These are phyloP conservation scores for Diaporthe batatas DNA, from an alignment of 2,329 filamentous ascomycete species.

Conservation along the genomic window DNA sequence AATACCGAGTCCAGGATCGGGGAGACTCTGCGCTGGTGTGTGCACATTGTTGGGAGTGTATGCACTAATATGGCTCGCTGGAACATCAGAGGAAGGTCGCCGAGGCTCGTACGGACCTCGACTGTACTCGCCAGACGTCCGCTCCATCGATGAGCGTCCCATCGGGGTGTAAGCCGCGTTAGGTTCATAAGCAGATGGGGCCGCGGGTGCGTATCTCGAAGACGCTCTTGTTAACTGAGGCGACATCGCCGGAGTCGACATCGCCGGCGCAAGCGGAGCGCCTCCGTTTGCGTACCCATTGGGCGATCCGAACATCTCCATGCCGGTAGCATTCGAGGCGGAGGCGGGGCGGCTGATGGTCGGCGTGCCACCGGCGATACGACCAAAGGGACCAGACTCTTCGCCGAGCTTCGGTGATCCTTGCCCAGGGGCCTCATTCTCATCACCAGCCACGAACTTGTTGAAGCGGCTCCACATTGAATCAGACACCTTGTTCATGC, in stretches of 20 bases:
- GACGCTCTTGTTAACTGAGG: slow-evolving; percentile 58
- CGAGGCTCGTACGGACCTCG: slow-evolving; percentile 58
- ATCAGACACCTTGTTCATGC: slow-evolving; percentile 94
- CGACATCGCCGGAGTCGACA: slow-evolving; percentile 52
- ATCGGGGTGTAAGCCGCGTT: slow-evolving; percentile 49
- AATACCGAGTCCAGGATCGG: slow-evolving; percentile 44
- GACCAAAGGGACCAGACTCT: slow-evolving; percentile 84
- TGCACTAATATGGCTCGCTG: slow-evolving; percentile 49
- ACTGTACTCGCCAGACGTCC: slow-evolving; percentile 58
- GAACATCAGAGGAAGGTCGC: slow-evolving; percentile 56
- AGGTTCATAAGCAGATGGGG: slow-evolving; percentile 48
- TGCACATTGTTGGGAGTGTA: slow-evolving; percentile 52
- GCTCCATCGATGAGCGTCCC: slow-evolving; percentile 59
- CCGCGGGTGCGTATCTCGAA: slow-evolving; percentile 64
- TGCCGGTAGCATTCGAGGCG: slow-evolving; percentile 70
- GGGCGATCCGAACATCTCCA: slow-evolving; percentile 79
- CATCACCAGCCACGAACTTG: slow-evolving; percentile 95
- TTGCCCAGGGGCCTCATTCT: slow-evolving; percentile 74
- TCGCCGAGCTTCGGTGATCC: slow-evolving; percentile 69
- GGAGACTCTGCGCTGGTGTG: slow-evolving; percentile 50
- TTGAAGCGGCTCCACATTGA: slow-evolving; percentile 94
- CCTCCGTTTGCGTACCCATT: slow-evolving; percentile 50
- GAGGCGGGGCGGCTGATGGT: slow-evolving; percentile 82
- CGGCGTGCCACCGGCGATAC: slow-evolving; percentile 81
- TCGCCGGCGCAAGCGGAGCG: slow-evolving; percentile 49